Evolutionary conservation across 768 basidiomycete genomes (phyloP), one percentile per base, ranked within the genome.

Genomic region (Lactarius psammicola): DNA sequence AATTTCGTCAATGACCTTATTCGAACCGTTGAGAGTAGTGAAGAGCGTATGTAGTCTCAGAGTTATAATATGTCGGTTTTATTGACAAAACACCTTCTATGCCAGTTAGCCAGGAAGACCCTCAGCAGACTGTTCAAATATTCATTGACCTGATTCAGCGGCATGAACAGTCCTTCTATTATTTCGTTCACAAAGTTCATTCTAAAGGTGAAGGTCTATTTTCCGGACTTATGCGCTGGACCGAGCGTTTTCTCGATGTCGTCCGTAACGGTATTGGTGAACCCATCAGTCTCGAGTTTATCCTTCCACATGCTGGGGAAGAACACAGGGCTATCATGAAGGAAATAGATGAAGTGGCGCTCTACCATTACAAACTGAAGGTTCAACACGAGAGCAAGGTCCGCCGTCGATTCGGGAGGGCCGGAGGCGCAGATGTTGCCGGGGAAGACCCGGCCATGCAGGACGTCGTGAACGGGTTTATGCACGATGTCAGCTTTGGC

Each of bases 161-260:
- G 17, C 97, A 99, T 75, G 95, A 98, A 71, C 93, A 95, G 73
- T 78, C 94, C 0, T 98, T 98, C 79, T 99, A 99, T 80, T 82
- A 83, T 64, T 99, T 99, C 74, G 95, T 99, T 31, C 94, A 99
- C 84, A 97, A 96, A 71, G 97, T 99, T 2, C 97, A 99, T 73
- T 89, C 94, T 54, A 98, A 98, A 74, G 97, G 97, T 40, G 90
- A 95, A 72, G 90, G 88, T 26, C 82, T 99, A 15, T 99, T 99
- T 75, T 90, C 95, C 72, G 86, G 83, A 72, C 86, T 99, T 64
- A 98, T 98, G 94, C 84, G 82, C 44, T 99, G 97, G 97, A 90
- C 97, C 75, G 95, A 98, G 76, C 85, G 92, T 40, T 98, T 98
- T 80, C 82, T 98, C 65, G 90, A 90, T 30, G 84, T 91, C 61